Base-by-base conservation (phyloP, 208 protist genomes). In the Acanthamoeba lenticulata region DNA sequence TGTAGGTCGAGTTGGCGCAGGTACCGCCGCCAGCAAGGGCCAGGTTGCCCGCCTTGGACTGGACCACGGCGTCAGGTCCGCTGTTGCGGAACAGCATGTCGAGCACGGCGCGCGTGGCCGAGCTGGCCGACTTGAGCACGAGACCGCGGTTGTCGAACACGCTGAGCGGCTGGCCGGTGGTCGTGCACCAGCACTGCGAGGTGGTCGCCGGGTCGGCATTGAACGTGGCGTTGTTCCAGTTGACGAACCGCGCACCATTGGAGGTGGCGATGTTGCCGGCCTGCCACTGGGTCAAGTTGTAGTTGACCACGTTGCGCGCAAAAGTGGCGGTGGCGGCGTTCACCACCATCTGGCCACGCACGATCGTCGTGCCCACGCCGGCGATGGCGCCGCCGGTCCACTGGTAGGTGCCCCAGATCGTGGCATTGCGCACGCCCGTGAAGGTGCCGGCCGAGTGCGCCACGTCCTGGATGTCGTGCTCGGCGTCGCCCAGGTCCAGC, bases 211-310 rank as follows among this genome's bases (percentile, higher is more conserved):
- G 47, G 40, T 92, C 65, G 57, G 65, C 86, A 24, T 36, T 24
- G 86, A 92, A 92, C 29, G 86, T 92, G 86, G 86, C 86, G 55
- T 92, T 92, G 86, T 92, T 47, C 60, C 65, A 77, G 86, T 92
- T 92, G 36, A 49, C 21, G 57, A 92, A 67, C 86, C 40, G 7
- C 15, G 86, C 86, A 29, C 86, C 57, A 29, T 40, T 92, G 86
- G 9, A 19, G 32, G 40, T 38, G 38, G 7, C 34, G 27, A 42
- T 24, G 86, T 42, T 77, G 40, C 86, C 86, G 55, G 38, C 52
- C 42, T 49, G 44, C 86, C 86, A 92, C 60, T 92, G 65, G 32
- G 60, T 49, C 34, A 77, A 13, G 65, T 74, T 74, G 86, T 92
- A 77, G 55, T 92, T 92, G 27, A 92, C 55, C 29, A 92, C n/a